Evolutionary conservation across 805 yeast genomes (phyloP), one percentile per base, ranked within the genome.

Genomic region (Nakazawaea anatomiae): DNA sequence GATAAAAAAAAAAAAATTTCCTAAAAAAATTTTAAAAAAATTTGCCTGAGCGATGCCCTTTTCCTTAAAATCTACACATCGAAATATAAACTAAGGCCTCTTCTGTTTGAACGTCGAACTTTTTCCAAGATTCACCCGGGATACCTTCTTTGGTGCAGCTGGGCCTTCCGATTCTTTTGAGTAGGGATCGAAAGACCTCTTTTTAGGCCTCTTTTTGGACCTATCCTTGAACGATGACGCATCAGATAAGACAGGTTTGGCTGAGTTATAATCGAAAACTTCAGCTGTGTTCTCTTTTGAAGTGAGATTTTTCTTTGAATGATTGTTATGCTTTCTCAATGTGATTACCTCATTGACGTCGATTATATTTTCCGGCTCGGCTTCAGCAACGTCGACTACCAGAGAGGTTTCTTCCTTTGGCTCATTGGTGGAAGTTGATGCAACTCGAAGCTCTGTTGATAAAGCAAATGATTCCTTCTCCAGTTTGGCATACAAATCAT

Each of bases 121-220:
- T 52, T 67, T 72, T n/a, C 77, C 76, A 31, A 55, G 43, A 8
- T 63, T 66, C 27, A 63, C 49, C 27, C 63, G 56, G 3, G 42
- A 30, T 6, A 44, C 50, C 46, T 71, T 77, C 65, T 78, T 82
- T 6, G 77, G 75, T n/a, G 76, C 74, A 56, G 67, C 67, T 7
- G 85, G 85, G 1, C 82, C 86, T 14, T 72, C 73, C 30, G 72
- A 66, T 5, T 66, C 69, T 43, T 69, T 27, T 4, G 52, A 39
- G 43, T 54, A 54, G 6, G 57, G 57, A 30, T 54, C 53, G 28
- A 54, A 54, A 1, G 54, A 42, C 32, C 51, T 42, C 46, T 50
- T 51, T 42, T 54, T 51, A 5, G 11, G 10, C 31, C 28, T 31
- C 18, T 45, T 42, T 40, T 52, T 48, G 28, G 31, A 35, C 29